A percentile compares a stretch with the other conserved stretches of the same genome.
Evolutionary conservation across 2,329 filamentous ascomycete genomes (phyloP).

Genomic region (Didymella arachidicola): DNA sequence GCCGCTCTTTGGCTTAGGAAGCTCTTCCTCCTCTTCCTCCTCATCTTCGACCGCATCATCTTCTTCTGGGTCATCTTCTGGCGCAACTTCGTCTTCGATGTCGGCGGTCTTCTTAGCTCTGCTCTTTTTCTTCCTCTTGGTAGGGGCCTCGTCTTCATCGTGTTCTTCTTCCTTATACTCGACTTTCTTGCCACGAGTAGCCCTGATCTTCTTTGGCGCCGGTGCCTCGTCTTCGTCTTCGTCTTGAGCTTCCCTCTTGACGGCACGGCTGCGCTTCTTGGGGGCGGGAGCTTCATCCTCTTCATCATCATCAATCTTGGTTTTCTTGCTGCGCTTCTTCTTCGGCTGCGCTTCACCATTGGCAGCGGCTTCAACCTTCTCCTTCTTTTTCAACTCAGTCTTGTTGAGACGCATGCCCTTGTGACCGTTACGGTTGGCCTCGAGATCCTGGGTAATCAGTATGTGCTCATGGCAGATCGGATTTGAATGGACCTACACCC

Average conservation of each 20-base stretch:
- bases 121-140: slow-evolving; percentile 37
- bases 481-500: slow-evolving; percentile 67
- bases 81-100: slow-evolving; percentile 28
- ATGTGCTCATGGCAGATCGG: neutral
- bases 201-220: slow-evolving; percentile 43
- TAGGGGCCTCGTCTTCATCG: slow-evolving; percentile 29
- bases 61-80: slow-evolving; percentile 22
- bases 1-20: slow-evolving; percentile 35
- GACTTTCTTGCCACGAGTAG: slow-evolving; percentile 34
- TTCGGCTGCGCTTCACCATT: slow-evolving; percentile 48
- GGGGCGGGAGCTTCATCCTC: slow-evolving; percentile 42
- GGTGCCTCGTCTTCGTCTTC: slow-evolving; percentile 46
- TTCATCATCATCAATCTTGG: slow-evolving; percentile 40
- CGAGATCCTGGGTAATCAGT: slow-evolving; percentile 67
- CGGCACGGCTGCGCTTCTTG: slow-evolving; percentile 42
- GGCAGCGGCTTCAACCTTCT: slow-evolving; percentile 34
- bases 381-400: slow-evolving; percentile 44
- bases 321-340: slow-evolving; percentile 52
- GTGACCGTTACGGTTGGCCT: slow-evolving; percentile 74
- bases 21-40: slow-evolving; percentile 20
- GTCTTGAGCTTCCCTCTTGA: slow-evolving; percentile 37
- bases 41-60: slow-evolving; percentile 22
- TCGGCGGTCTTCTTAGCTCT: slow-evolving; percentile 39
- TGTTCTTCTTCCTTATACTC: slow-evolving; percentile 39
- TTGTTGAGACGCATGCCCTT: slow-evolving; percentile 65